Base-by-base conservation (phyloP, 164 flowering plant genomes). In the Dillenia suffruticosa region DNA sequence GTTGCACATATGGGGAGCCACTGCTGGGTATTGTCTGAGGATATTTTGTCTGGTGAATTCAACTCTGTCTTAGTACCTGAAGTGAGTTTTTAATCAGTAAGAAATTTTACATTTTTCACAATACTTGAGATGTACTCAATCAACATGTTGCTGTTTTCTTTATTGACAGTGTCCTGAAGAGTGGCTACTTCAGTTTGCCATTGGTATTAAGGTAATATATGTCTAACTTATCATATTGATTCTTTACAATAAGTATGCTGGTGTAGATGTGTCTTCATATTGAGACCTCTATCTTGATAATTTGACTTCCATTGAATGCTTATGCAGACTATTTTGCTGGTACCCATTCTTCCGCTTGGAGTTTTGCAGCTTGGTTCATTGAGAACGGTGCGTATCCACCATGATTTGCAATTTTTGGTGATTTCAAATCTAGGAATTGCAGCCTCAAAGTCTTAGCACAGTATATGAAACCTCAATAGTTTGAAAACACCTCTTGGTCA, bases 301-400 rank as follows among this genome's bases (percentile, higher is more conserved):
- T 16, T 24, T 14, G 45, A 9, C 62, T 16, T 53, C 50, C 44
- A 62, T 45, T 64, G 56, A 12, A 50, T 70, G 51, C 44, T 67
- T 57, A n/a, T 79, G 86, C 86, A 92, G 98, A 89, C 96, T 49
- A 76, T 89, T 70, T 69, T 92, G 75, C 82, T 89, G 68, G 81
- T 86, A 65, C 90, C 98, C 64, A 80, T 87, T 46, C 62, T 76
- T 76, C 88, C 93, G 16, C 71, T 75, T 75, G 98, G 96, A 51
- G 96, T 92, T 74, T 65, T 92, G 68, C 98, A 92, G 65, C 87
- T 92, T 70, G 98, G 98, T 46, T 88, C 98, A 50, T 49, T 76
- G 57, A 81, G 82, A 71, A 72, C 10, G 88, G 98, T 92, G 70
- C 16, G 87, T 78, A 12, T 56, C 26, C 62, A 19, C 60, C 45